Conservation (phyloP, 148 eudicot genomes). For the Euryodendron excelsum region DNA sequence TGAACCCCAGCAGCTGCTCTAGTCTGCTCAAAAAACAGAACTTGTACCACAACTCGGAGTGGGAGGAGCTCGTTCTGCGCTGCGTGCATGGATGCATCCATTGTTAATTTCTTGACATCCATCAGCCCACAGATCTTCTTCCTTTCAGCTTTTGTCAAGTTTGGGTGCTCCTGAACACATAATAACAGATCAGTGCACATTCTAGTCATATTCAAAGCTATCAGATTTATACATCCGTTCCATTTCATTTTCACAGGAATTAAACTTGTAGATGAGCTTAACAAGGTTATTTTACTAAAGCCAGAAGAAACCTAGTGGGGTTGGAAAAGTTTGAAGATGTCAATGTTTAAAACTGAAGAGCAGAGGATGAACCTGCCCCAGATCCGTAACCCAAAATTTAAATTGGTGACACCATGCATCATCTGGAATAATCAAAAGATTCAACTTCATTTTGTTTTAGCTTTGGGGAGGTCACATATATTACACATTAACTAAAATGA, state of each 20-base stretch:
- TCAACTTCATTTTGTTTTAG: no score
- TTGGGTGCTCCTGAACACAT: constrained; percentile 56
- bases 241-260: not conserved
- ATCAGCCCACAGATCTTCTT: constrained; percentile 70
- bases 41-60: constrained; percentile 76
- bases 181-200: not conserved
- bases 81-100: constrained; percentile 70
- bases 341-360: no score
- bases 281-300: not conserved
- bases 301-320: no score
- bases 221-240: not conserved
- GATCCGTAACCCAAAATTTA: no score
- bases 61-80: constrained; percentile 89
- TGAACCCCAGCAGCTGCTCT: constrained; percentile 49
- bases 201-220: not conserved
- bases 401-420: no score
- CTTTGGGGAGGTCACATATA: no score
- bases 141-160: constrained; percentile 56
- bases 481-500: no score
- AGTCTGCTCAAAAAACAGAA: constrained; percentile 70
- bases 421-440: no score
- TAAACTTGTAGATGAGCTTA: not conserved
- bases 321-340: no score
- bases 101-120: constrained; percentile 68
- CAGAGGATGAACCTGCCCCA: no score